Base-by-base conservation (phyloP, 768 basidiomycete species). In the Boletus barrowsii region DNA sequence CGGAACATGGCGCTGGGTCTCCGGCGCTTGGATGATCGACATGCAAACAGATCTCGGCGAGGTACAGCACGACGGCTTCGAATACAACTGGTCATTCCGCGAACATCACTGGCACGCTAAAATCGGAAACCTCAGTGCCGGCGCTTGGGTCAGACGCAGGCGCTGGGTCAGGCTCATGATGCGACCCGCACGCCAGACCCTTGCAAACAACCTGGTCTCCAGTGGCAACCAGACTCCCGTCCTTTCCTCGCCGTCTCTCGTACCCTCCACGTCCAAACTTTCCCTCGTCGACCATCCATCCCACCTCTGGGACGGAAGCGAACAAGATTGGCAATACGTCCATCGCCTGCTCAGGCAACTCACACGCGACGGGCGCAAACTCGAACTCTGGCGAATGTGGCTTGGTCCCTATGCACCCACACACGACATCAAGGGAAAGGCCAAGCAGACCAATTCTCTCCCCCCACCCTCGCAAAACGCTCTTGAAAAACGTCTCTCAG, bases 151-250 rank as follows among this genome's bases (percentile, higher is more conserved):
- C 35, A 78, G 90, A 32, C 75, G 90, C 43, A 77, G 90, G 44
- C 76, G 87, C n/a, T 93, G 91, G 91, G 73, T 93, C 33, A 79
- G 90, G 46, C 75, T 93, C 26, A 93, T 93, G 91, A 81, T 90
- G 76, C 79, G 86, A 14, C 86, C 88, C 4, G 80, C 76, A 59
- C 71, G 53, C 29, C 48, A 54, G 50, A 49, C 54, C 20, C 51
- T 40, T 49, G 56, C 39, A 56, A 42, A 17, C 15, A 15, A 35
- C 48, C 9, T 29, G 10, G 14, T 30, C 14, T 20, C 17, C 39
- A 33, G 45, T 44, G 29, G 3, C 18, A 47, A 45, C 29, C 57
- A 36, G 13, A 26, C 55, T 13, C 18, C 32, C 17, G 26, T 32
- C 3, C 22, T 42, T 20, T 47, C 54, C 22, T 49, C 24, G 43